These are phyloP conservation scores for Smittium mucronatum DNA, from an alignment of 371 early-diverging fungal species.

Conservation along the genomic window DNA sequence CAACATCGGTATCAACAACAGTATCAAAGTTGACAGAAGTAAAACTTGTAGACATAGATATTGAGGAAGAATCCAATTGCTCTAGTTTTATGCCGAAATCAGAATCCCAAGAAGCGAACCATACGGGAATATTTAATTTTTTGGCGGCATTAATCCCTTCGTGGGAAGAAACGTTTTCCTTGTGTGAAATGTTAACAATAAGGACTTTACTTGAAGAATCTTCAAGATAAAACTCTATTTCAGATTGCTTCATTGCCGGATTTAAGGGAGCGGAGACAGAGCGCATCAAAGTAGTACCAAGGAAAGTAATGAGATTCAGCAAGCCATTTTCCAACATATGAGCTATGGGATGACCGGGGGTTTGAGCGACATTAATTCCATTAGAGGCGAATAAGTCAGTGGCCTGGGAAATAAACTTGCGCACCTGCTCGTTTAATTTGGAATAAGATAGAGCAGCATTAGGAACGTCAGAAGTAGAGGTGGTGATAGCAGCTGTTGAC, in stretches of 20 bases:
- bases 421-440: conserved; percentile 23
- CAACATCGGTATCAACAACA: conserved; percentile 43
- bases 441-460: conserved; percentile 25
- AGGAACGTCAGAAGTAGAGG: conserved; percentile 24
- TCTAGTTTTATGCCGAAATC: conserved; percentile 19
- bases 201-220: conserved; percentile 51
- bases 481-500: conserved; percentile 26
- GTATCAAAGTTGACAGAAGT: background rate
- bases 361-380: background rate
- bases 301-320: conserved; percentile 52
- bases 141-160: conserved; percentile 51
- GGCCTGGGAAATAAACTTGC: conserved; percentile 25
- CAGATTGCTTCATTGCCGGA: conserved; percentile 52
- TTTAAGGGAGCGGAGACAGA: conserved; percentile 66
- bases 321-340: conserved; percentile 57
- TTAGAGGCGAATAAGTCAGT: conserved; percentile 17
- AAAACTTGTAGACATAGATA: background rate
- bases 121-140: conserved; percentile 38
- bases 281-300: conserved; percentile 48
- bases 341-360: conserved; percentile 48
- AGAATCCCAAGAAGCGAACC: conserved; percentile 43
- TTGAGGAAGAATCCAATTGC: conserved; percentile 16
- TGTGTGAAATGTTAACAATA: conserved; percentile 40
- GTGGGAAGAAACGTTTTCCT: conserved; percentile 31
- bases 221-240: conserved; percentile 67